A percentile compares a stretch with the other conserved stretches of the same genome.
phyloP scores from a whole-genome alignment of 2,329 filamentous ascomycete genomes.

The Westerdykella aurantiaca region DNA sequence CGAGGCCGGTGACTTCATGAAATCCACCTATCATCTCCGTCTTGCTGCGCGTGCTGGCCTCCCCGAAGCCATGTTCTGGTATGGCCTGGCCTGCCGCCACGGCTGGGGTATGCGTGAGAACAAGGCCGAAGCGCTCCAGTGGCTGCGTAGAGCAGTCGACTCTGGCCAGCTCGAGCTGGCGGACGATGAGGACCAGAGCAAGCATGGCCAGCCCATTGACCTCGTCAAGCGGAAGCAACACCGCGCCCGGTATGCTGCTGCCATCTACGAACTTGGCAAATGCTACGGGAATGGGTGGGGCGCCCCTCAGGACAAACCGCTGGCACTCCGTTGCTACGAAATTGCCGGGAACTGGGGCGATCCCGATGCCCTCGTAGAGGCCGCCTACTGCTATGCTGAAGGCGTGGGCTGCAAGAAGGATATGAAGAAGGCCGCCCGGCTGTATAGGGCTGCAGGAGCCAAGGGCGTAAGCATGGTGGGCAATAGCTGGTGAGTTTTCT shows the following conservation, averaged over 20 bases:
- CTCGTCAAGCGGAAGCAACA: constrained; percentile 69
- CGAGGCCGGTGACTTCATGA: constrained; percentile 77
- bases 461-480: constrained; percentile 97
- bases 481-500: constrained; percentile 79
- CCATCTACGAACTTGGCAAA: constrained; percentile 92
- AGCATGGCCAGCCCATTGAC: constrained; percentile 58
- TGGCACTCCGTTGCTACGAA: constrained; percentile 90
- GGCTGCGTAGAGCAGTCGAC: constrained; percentile 88
- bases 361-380: constrained; percentile 86
- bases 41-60: constrained; percentile 80
- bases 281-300: constrained; percentile 99
- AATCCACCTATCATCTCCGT: constrained; percentile 93
- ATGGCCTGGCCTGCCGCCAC: constrained; percentile 89
- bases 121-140: constrained; percentile 80
- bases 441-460: constrained; percentile 83
- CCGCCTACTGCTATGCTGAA: constrained; percentile 92
- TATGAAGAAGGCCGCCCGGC: constrained; percentile 84
- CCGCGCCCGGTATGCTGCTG: constrained; percentile 88
- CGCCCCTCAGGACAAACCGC: constrained; percentile 80
- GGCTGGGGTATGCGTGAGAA: constrained; percentile 97
- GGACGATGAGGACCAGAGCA: constrained; percentile 65
- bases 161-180: constrained; percentile 75
- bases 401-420: constrained; percentile 94
- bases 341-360: constrained; percentile 96
- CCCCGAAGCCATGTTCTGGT: constrained; percentile 91